A percentile compares a stretch with the other conserved stretches of the same genome.
These are phyloP conservation scores for Aquilaria agallochum DNA, from an alignment of 441 rosid species.

Conservation along the genomic window DNA sequence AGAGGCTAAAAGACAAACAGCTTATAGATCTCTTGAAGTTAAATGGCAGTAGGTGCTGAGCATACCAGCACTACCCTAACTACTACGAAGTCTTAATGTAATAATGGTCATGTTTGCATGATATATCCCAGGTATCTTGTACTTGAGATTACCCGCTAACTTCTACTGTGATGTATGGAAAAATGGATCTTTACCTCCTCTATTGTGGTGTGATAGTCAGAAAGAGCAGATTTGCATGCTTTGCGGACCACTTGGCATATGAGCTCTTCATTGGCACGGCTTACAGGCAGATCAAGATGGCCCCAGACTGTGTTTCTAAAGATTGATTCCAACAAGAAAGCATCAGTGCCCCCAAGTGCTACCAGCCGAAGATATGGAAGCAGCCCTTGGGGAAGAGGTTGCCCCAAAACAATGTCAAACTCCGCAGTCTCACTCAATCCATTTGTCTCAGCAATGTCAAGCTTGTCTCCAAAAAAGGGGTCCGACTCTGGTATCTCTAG, in stretches of 20 bases:
- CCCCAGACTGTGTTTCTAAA: slow-evolving; percentile 85
- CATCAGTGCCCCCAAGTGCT: slow-evolving; percentile 82
- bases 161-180: background rate
- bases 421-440: slow-evolving; percentile 63
- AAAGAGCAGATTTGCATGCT: slow-evolving; percentile 87
- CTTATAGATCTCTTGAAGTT: no score
- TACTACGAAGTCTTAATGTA: no score
- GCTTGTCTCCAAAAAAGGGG: slow-evolving; percentile 72
- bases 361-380: slow-evolving; percentile 75
- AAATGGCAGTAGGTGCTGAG: no score
- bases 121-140: no score
- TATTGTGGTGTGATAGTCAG: slow-evolving; percentile 60
- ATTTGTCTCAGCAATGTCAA: slow-evolving; percentile 79
- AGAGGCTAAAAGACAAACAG: no score
- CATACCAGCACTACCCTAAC: no score
- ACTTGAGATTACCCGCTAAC: background rate
- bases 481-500: slow-evolving; percentile 69
- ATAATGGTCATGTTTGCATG: no score
- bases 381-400: slow-evolving; percentile 67
- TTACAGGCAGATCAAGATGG: slow-evolving; percentile 81
- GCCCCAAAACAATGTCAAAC: slow-evolving; percentile 61
- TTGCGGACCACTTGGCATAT: slow-evolving; percentile 71
- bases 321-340: slow-evolving; percentile 84
- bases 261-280: slow-evolving; percentile 78
- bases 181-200: slow-evolving; percentile 62